Base-by-base conservation (phyloP, 1,139 yeast genomes). In the Suhomyces terraborum region DNA sequence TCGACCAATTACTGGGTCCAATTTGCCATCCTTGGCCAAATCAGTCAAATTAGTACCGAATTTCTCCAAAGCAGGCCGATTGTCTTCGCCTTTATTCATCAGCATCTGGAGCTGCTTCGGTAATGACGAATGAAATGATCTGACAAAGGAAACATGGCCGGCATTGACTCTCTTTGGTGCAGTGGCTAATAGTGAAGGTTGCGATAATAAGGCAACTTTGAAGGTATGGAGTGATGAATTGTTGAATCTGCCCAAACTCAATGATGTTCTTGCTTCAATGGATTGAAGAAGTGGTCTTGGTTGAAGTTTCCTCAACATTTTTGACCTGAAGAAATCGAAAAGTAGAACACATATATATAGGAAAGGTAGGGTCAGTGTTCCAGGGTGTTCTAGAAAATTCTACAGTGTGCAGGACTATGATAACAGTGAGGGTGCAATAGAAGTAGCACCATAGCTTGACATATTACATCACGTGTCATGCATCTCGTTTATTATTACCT, bases 1-100 rank as follows among this genome's bases (percentile, higher is more conserved):
- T 49, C 98, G 74, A 2, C 98, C 98, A 56, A 93, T 93, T 21
- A 93, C 98, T 0, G 98, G 98, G 58, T 93, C 98, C 29, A 93
- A 71, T 57, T 89, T 89, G 33, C 98, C 98, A 47, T 86, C 88
- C 50, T 77, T 75, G 1, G 98, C 98, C 50, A 91, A 62, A 47
- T 83, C 81, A 1, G 98, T 93, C 50, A 93, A 67, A 61, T 93
- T 93, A 0, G 87, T 78, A n/a, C 97, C 98, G 57, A 67, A 88
- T 55, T 84, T 83, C 54, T 89, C 91, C 48, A 93, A 67, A 0
- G 97, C 95, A 0, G 95, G 86, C 45, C 84, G 72, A 35, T 80
- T 76, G 18, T 76, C 79, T 35, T 78, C 80, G 10, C 73, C 76
- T 48, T 65, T 61, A 32, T 71, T 69, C 61, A 70, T 66, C 32